Percentiles rank a stretch among this genome's conserved stretches.
phyloP scores from a whole-genome alignment of 768 basidiomycete genomes.

The Xerocomellus intermedius region DNA sequence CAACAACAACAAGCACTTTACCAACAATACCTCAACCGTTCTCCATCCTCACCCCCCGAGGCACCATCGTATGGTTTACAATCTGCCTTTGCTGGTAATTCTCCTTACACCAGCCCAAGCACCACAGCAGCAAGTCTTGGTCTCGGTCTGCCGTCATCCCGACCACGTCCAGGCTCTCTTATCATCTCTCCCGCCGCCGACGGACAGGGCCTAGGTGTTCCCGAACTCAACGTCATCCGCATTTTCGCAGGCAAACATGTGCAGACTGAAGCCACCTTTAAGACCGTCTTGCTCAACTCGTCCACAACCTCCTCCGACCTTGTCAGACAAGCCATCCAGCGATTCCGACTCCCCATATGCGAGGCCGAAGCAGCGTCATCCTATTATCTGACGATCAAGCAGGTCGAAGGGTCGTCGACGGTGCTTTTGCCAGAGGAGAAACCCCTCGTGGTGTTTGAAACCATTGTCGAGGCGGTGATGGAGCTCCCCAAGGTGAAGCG shows the following conservation, averaged over 20 bases:
- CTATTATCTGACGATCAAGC: slow-evolving; percentile 92
- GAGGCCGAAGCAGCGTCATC: slow-evolving; percentile 50
- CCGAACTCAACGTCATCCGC: slow-evolving; percentile 90
- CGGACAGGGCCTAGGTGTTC: slow-evolving; percentile 60
- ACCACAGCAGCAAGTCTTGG: slow-evolving; percentile 42
- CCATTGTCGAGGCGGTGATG: slow-evolving; percentile 75
- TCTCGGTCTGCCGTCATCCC: slow-evolving; percentile 48
- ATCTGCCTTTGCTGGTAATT: slow-evolving; percentile 54
- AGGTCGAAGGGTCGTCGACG: slow-evolving; percentile 84
- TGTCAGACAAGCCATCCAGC: slow-evolving; percentile 88
- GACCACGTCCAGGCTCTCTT: slow-evolving; percentile 75
- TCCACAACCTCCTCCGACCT: slow-evolving; percentile 83
- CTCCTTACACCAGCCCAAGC: slow-evolving; percentile 40
- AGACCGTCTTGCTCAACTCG: slow-evolving; percentile 90
- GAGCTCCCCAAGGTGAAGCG: slow-evolving; percentile 87
- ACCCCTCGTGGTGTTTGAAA: slow-evolving; percentile 89
- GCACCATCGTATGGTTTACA: slow-evolving; percentile 76
- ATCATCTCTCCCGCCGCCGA: slow-evolving; percentile 64
- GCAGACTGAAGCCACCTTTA: slow-evolving; percentile 96
- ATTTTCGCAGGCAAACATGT: slow-evolving; percentile 91
- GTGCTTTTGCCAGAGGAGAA: slow-evolving; percentile 68
- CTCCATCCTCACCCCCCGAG: slow-evolving; percentile 77
- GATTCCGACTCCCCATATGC: slow-evolving; percentile 76
- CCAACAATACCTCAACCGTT: slow-evolving; percentile 85
- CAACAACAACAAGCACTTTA: slow-evolving; percentile 87